Percentiles rank a stretch among this genome's conserved stretches.
phyloP scores from a whole-genome alignment of 306 rosid species.

The Ziziphus jujuba region DNA sequence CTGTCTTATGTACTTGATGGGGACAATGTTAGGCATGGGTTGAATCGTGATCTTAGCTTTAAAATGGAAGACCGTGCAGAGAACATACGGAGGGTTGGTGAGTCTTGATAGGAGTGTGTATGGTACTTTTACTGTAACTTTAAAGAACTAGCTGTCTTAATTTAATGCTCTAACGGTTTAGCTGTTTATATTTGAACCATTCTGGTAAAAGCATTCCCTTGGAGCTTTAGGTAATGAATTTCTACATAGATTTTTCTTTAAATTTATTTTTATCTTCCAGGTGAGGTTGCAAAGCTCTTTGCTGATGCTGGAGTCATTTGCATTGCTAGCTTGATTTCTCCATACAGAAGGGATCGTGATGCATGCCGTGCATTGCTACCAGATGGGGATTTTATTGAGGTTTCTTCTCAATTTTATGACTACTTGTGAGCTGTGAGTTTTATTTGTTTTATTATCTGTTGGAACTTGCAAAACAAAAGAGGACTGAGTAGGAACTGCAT shows the following conservation, averaged over 20 bases:
- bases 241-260: not conserved
- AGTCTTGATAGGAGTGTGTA: slow-evolving; percentile 19
- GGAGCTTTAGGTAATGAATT: not conserved
- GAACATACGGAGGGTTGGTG: slow-evolving; percentile 94
- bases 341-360: slow-evolving; percentile 81
- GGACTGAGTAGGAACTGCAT: not conserved
- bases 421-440: no score
- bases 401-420: slow-evolving; percentile 18
- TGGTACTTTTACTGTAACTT: not conserved
- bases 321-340: slow-evolving; percentile 84
- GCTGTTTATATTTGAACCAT: not conserved
- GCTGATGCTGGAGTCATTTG: slow-evolving; percentile 95
- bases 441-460: not conserved
- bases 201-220: not conserved
- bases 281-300: slow-evolving; percentile 95
- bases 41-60: slow-evolving; percentile 81
- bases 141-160: not conserved
- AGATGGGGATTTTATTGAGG: slow-evolving; percentile 89
- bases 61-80: slow-evolving; percentile 97
- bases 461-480: not conserved
- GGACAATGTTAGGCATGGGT: slow-evolving; percentile 94
- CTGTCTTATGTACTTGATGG: slow-evolving; percentile 86
- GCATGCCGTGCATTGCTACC: slow-evolving; percentile 82
- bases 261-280: slow-evolving; percentile 31
- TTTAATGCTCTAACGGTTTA: not conserved